Conservation (phyloP, 1,284 basidiomycete genomes). For the Cutaneotrichosporon arboriforme region DNA sequence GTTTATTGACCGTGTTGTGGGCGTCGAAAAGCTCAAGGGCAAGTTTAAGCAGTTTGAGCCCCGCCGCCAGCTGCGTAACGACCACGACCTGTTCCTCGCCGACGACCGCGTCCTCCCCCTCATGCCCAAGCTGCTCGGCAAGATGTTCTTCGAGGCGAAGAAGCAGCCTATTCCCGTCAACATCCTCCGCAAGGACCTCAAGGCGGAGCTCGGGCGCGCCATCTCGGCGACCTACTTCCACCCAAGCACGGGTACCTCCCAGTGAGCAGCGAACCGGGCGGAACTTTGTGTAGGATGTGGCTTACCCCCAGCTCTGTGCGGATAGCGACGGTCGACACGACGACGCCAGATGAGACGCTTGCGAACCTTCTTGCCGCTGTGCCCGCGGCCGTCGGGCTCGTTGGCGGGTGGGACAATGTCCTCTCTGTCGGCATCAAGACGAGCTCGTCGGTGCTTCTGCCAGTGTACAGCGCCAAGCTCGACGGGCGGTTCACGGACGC, state of each 20-base stretch:
- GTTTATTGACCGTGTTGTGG: conserved; percentile 88
- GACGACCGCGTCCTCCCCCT: conserved; percentile 85
- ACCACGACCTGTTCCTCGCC: conserved; percentile 87
- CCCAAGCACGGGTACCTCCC: conserved; percentile 84
- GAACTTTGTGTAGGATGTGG: not conserved
- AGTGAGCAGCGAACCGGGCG: conserved; percentile 55
- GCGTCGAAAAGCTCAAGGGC: conserved; percentile 78
- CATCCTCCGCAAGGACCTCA: conserved; percentile 76
- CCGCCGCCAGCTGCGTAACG: conserved; percentile 72
- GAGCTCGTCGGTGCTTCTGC: conserved; percentile 72
- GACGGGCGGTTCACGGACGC: conserved; percentile 48
- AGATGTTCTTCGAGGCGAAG: conserved; percentile 87
- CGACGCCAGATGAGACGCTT: conserved; percentile 63
- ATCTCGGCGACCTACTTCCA: conserved; percentile 90
- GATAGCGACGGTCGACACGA: conserved; percentile 64
- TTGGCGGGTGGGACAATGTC: conserved; percentile 87
- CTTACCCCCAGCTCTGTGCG: conserved; percentile 66
- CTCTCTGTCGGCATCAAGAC: conserved; percentile 90
- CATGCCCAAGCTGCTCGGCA: conserved; percentile 79
- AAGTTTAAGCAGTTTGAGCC: conserved; percentile 94
- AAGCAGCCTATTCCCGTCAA: conserved; percentile 96
- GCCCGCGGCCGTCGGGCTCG: conserved; percentile 63
- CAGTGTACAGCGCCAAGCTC: conserved; percentile 72
- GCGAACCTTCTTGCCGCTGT: conserved; percentile 75
- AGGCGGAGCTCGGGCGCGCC: conserved; percentile 81